Base-by-base conservation (phyloP, 2,329 filamentous ascomycete species). In the Plenodomus tracheiphilus region DNA sequence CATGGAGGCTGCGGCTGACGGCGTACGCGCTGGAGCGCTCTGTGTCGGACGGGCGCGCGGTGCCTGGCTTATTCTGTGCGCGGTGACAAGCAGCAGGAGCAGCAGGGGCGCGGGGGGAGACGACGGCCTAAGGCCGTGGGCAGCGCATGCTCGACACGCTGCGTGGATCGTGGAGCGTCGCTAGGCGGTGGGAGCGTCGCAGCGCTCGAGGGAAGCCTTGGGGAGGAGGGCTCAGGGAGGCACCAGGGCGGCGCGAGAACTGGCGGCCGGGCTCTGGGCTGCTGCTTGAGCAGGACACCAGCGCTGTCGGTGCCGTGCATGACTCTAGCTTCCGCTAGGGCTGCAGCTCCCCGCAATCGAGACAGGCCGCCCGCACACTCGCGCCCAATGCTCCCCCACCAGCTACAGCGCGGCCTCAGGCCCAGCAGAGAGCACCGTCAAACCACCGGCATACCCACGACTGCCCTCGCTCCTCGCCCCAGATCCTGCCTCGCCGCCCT, bases 1-100 rank as follows among this genome's bases (percentile, higher is more conserved):
- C 64, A 67, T 66, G 54, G 53, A 56, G 59, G 52, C 53, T 51
- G 59, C 49, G 56, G 59, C 58, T 64, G 62, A 56, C 58, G 43
- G 56, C 51, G 62, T 61, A 53, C 53, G 43, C 60, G 60, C 56
- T 59, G 49, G 51, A 40, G 46, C 6, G 22, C 22, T 25, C 22
- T 25, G 22, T 25, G 22, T 25, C 6, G 22, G 10, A 25, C 22
- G 22, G 22, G 22, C 43, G 49, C 54, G 50, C 47, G 46, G 43
- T 40, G 48, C 51, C 51, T 38, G 46, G 51, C 56, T 61, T 54
- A 58, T 62, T 56, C 59, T 54, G 54, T 45, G 56, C 35, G 41
- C 28, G 37, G 39, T 50, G 38, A 47, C 50, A 47, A 49, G 39
- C 57, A 53, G 52, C 47, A 44, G 53, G 53, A 49, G 45, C 46